phyloP scores from a whole-genome alignment of 306 rosid genomes.

The Glycine latifolia region DNA sequence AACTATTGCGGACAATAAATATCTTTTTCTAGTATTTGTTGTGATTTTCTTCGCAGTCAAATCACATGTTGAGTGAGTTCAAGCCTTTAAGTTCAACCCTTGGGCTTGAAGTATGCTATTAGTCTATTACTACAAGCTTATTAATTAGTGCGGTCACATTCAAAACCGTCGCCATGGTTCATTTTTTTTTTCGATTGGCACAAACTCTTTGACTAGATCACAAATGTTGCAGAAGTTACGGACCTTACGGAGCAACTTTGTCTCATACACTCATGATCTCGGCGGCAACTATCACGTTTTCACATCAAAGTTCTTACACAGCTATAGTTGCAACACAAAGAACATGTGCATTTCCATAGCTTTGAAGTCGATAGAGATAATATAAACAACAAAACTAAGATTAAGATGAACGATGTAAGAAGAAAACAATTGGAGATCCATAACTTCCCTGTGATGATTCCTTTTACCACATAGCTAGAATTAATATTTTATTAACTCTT shows the following conservation, averaged over 20 bases:
- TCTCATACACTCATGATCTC: not conserved
- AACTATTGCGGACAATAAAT: too few relatives aligned
- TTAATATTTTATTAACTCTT: not conserved
- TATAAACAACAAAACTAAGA: not conserved
- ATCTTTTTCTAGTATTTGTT: too few relatives aligned
- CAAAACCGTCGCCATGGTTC: not conserved
- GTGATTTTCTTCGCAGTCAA: not conserved
- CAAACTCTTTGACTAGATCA: conserved; percentile 41
- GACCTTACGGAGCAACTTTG: conserved; percentile 29
- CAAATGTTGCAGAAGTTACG: not conserved
- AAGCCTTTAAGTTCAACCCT: not conserved
- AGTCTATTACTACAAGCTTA: not conserved
- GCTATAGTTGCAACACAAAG: not conserved
- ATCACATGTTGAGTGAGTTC: not conserved
- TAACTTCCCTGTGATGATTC: not conserved
- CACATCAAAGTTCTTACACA: not conserved
- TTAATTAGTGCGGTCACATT: conserved; percentile 29
- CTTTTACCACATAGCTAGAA: not conserved
- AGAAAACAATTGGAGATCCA: conserved; percentile 2
- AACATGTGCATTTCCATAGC: not conserved
- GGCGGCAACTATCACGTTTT: conserved; percentile 13
- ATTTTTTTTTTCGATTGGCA: conserved; percentile 19
- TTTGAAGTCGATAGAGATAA: conserved; percentile 11
- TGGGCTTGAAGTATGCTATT: too few relatives aligned
- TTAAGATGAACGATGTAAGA: not conserved